Conservation (phyloP, 495 filamentous ascomycete genomes). For the Jackrogersella multiformis region DNA sequence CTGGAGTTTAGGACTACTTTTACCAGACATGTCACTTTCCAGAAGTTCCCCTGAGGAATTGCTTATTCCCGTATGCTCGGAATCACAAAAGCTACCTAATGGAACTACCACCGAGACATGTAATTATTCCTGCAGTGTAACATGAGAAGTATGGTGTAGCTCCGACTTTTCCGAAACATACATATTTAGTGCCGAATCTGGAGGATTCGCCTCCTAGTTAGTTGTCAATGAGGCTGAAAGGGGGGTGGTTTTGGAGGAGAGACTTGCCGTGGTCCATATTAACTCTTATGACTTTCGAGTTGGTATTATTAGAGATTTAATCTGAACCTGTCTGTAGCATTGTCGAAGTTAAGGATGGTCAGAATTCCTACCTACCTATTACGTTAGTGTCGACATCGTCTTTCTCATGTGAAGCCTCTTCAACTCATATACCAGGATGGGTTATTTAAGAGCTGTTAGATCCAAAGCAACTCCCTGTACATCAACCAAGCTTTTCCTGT, state of each 20-base stretch:
- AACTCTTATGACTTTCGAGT: background rate
- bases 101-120: background rate
- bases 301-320: background rate
- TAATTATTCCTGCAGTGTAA: background rate
- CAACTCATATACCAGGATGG: background rate
- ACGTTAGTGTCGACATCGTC: background rate
- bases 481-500: background rate
- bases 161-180: background rate
- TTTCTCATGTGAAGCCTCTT: background rate
- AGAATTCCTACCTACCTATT: too few species aligned
- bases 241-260: background rate
- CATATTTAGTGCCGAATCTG: background rate
- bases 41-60: background rate
- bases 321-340: background rate
- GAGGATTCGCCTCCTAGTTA: background rate
- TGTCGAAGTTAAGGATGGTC: background rate
- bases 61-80: background rate
- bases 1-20: too few species aligned
- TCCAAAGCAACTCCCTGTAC: background rate
- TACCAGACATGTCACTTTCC: background rate
- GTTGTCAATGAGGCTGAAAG: conserved; percentile 9
- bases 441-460: background rate
- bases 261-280: background rate
- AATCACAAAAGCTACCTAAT: too few species aligned
- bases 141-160: background rate